A percentile compares a stretch with the other conserved stretches of the same genome.
These are phyloP conservation scores for Trebouxiophyceae sp. DNA, from an alignment of 163 green algal genomes.

Conservation along the genomic window DNA sequence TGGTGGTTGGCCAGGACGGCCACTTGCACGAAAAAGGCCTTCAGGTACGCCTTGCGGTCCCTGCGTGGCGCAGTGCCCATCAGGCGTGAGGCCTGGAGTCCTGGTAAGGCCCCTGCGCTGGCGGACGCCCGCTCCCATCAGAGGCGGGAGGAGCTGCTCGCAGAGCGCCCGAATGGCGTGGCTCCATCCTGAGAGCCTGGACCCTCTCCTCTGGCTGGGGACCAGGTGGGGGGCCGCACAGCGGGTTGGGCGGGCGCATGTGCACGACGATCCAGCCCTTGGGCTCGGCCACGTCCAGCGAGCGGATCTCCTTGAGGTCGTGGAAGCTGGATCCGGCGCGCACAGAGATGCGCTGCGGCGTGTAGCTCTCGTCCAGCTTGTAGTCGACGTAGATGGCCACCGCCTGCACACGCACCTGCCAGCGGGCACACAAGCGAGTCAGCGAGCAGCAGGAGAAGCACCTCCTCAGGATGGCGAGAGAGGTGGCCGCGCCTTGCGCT, in stretches of 20 bases:
- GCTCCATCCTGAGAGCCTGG: too few species aligned
- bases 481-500: conserved; percentile 73
- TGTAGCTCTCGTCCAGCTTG: conserved; percentile 96
- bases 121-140: too few species aligned
- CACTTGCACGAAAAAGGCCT: conserved; percentile 78
- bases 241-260: conserved; percentile 27
- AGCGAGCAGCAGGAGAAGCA: too few species aligned
- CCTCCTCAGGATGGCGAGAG: too few species aligned
- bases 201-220: too few species aligned
- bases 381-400: conserved; percentile 84
- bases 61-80: too few species aligned
- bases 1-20: conserved; percentile 93
- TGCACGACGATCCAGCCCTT: conserved; percentile 76
- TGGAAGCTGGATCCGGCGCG: conserved; percentile 69
- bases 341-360: conserved; percentile 77
- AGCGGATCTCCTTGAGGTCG: conserved; percentile 71
- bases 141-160: too few species aligned
- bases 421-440: not conserved
- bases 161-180: too few species aligned
- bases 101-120: too few species aligned
- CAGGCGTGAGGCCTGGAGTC: too few species aligned
- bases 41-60: conserved; percentile 22
- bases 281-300: conserved; percentile 81
- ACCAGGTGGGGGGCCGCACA: conserved; percentile 17
- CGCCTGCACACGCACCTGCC: conserved; percentile 32